Evolutionary conservation across 345 rosid genomes (phyloP).

Genomic region (Arabis hirsuta): DNA sequence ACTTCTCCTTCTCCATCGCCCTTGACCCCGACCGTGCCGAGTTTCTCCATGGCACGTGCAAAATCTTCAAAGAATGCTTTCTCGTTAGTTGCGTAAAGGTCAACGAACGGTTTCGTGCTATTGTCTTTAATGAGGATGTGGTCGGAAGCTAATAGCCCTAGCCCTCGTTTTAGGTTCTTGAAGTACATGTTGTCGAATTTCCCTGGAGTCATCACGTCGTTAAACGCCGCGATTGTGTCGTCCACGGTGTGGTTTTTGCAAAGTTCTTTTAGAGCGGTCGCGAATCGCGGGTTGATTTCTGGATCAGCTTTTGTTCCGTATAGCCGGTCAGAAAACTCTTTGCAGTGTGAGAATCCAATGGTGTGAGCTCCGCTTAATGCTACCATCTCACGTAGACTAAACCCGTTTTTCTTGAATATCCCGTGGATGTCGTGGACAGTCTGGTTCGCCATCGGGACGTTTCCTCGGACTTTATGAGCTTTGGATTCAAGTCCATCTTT

Average conservation of each 20-base stretch:
- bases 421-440: slow-evolving; percentile 47
- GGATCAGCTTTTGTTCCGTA: slow-evolving; percentile 45
- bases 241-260: slow-evolving; percentile 47
- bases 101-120: slow-evolving; percentile 49
- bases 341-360: slow-evolving; percentile 67
- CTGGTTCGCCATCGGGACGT: slow-evolving; percentile 49
- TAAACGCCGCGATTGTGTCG: slow-evolving; percentile 55
- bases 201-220: slow-evolving; percentile 59
- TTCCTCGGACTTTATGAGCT: slow-evolving; percentile 43
- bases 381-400: slow-evolving; percentile 53
- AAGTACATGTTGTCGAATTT: slow-evolving; percentile 62
- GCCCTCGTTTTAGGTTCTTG: slow-evolving; percentile 51
- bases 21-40: slow-evolving; percentile 48
- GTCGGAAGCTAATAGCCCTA: slow-evolving; percentile 52
- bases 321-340: slow-evolving; percentile 50
- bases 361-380: slow-evolving; percentile 67
- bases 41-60: slow-evolving; percentile 56
- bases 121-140: slow-evolving; percentile 39
- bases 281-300: slow-evolving; percentile 48
- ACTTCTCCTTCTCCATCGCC: slow-evolving; percentile 54
- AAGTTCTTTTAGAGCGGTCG: slow-evolving; percentile 43
- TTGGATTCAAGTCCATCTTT: slow-evolving; percentile 57
- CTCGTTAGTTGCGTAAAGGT: slow-evolving; percentile 50
- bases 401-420: slow-evolving; percentile 52
- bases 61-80: slow-evolving; percentile 52